A percentile compares a stretch with the other conserved stretches of the same genome.
These are phyloP conservation scores for Acacia pycnantha DNA, from an alignment of 331 rosid species.

Conservation along the genomic window DNA sequence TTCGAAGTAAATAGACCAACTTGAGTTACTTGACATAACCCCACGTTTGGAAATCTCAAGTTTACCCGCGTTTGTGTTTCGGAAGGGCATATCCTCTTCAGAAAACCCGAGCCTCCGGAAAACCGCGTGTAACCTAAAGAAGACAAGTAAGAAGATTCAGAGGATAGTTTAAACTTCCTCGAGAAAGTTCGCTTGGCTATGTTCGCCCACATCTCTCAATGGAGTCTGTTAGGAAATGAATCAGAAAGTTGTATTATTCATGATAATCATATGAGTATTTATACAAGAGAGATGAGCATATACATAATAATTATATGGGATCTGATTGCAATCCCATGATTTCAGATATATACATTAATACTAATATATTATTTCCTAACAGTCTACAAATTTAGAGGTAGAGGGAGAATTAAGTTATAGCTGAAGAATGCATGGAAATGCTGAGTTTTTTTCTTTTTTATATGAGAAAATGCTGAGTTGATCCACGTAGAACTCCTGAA, in stretches of 20 bases:
- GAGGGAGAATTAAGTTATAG: background rate
- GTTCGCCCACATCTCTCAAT: slow-evolving; percentile 62
- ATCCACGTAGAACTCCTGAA: background rate
- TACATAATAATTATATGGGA: too few relatives aligned
- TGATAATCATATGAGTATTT: too few relatives aligned
- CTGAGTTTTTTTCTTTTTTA: too few relatives aligned
- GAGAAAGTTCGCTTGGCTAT: slow-evolving; percentile 52
- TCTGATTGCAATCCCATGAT: too few relatives aligned
- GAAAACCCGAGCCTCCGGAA: slow-evolving; percentile 15
- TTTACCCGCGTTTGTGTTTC: slow-evolving; percentile 16
- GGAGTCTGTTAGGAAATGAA: too few relatives aligned
- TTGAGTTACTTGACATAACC: slow-evolving; percentile 27
- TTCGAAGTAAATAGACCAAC: slow-evolving; percentile 22
- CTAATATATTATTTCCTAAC: too few relatives aligned
- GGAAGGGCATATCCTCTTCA: background rate
- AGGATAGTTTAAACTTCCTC: slow-evolving; percentile 28
- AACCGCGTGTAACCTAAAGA: slow-evolving; percentile 28
- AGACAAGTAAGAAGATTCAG: slow-evolving; percentile 14
- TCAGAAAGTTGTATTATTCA: too few relatives aligned
- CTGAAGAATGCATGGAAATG: background rate
- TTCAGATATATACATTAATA: too few relatives aligned
- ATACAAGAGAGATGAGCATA: too few relatives aligned
- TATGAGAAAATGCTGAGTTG: background rate
- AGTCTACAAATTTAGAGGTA: background rate
- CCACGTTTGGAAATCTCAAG: background rate